These are phyloP conservation scores for Cordyceps pruinosa DNA, from an alignment of 2,329 filamentous ascomycete species.

Conservation along the genomic window DNA sequence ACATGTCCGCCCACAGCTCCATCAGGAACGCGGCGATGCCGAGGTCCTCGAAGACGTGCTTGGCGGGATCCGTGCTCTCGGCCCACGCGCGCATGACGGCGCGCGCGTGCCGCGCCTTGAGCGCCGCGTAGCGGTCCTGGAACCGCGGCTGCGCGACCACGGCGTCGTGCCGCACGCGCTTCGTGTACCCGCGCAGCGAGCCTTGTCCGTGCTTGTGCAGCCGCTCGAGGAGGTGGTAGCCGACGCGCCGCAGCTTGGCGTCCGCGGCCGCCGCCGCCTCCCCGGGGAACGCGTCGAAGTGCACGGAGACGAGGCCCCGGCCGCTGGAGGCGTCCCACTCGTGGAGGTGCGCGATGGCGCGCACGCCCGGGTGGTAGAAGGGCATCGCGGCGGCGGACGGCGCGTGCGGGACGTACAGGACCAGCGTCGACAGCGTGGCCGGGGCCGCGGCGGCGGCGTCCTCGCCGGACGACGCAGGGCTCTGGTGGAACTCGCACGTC, in stretches of 20 bases:
- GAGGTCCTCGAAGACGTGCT: conserved; percentile 94
- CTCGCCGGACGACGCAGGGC: conserved; percentile 21
- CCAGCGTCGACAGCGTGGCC: conserved; percentile 28
- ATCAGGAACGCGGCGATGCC: conserved; percentile 87
- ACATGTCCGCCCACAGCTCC: conserved; percentile 85
- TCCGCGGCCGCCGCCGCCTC: neutral
- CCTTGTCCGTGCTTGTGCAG: conserved; percentile 70
- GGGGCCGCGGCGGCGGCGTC: conserved; percentile 15
- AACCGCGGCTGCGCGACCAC: conserved; percentile 69
- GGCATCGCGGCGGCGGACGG: conserved; percentile 57
- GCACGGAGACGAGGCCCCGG: conserved; percentile 49
- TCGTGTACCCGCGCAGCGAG: conserved; percentile 59
- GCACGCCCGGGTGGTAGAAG: conserved; percentile 80
- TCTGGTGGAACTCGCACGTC: conserved; percentile 67
- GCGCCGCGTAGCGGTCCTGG: conserved; percentile 72
- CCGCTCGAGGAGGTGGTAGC: conserved; percentile 59
- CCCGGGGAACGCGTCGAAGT: conserved; percentile 48
- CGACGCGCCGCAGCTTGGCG: conserved; percentile 58
- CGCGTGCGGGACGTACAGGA: conserved; percentile 75
- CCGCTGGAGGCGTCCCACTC: conserved; percentile 43
- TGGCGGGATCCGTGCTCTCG: conserved; percentile 78
- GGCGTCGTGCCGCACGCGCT: conserved; percentile 76
- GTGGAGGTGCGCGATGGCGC: conserved; percentile 69
- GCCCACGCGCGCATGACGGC: conserved; percentile 68
- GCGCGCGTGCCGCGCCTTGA: conserved; percentile 75